phyloP scores from a whole-genome alignment of 1,139 yeast genomes.

The Sugiyamaella novakii region DNA sequence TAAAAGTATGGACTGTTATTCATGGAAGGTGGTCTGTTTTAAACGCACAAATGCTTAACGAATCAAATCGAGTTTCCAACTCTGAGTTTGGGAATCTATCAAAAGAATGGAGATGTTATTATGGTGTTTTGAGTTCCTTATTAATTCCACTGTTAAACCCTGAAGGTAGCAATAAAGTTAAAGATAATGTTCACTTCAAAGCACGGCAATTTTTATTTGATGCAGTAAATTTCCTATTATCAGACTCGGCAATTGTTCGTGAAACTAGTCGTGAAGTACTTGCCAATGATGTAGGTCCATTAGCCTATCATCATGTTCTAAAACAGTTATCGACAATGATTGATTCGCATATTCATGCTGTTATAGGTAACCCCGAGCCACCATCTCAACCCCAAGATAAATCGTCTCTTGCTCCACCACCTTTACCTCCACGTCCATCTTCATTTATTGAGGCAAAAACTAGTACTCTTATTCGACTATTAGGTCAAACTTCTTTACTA shows the following conservation, averaged over 20 bases:
- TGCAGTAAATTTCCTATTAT: slow-evolving; percentile 32
- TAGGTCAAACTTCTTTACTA: slow-evolving; percentile 48
- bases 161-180: slow-evolving; percentile 30
- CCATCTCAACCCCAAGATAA: no score
- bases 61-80: slow-evolving; percentile 7
- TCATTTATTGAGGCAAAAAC: slow-evolving; percentile 4
- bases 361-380: slow-evolving; percentile 9
- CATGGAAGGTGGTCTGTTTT: slow-evolving; percentile 54
- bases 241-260: slow-evolving; percentile 38
- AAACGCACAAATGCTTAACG: slow-evolving; percentile 32
- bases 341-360: slow-evolving; percentile 32
- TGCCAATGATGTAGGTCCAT: slow-evolving; percentile 50
- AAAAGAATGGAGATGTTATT: slow-evolving; percentile 40
- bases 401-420: neutral
- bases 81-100: slow-evolving; percentile 21
- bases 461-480: slow-evolving; percentile 40
- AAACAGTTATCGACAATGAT: slow-evolving; percentile 36
- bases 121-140: slow-evolving; percentile 53
- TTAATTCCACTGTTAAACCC: slow-evolving; percentile 35
- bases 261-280: slow-evolving; percentile 54
- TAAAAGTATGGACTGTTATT: slow-evolving; percentile 61
- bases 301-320: slow-evolving; percentile 47
- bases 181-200: slow-evolving; percentile 33
- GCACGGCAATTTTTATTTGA: slow-evolving; percentile 34
- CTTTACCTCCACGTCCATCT: slow-evolving; percentile 14